phyloP scores from a whole-genome alignment of 108 stramenopile species.

The Aureococcus anophagefferens region DNA sequence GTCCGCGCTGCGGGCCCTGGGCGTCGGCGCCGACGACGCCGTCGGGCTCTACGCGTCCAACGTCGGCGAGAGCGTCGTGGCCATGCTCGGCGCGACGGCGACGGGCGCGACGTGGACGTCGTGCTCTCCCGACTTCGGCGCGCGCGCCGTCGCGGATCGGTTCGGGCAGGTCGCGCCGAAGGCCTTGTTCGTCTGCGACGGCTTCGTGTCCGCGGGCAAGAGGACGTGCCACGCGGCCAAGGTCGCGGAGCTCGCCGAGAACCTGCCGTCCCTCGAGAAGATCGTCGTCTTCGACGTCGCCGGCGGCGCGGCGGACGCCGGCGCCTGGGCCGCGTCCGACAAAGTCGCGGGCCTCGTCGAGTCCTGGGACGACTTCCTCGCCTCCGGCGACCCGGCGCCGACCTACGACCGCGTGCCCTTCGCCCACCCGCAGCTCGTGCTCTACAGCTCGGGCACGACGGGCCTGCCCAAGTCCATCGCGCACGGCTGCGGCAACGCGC shows the following conservation, averaged over 20 bases:
- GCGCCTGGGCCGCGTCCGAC: constrained; percentile 8
- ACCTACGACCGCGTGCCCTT: constrained; percentile 14
- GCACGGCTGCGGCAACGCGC: constrained; percentile 33
- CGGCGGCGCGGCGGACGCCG: background rate
- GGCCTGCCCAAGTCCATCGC: constrained; percentile 36
- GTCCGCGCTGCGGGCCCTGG: constrained; percentile 11
- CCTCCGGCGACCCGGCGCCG: constrained; percentile 17
- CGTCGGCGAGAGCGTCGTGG: constrained; percentile 29
- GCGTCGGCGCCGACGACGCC: constrained; percentile 15
- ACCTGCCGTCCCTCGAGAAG: constrained; percentile 18
- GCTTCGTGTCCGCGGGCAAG: constrained; percentile 21
- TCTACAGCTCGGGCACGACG: constrained; percentile 33
- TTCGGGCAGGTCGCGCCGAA: constrained; percentile 30
- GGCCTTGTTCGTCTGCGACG: constrained; percentile 26
- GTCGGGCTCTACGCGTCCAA: constrained; percentile 27
- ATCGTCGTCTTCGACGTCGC: constrained; percentile 19
- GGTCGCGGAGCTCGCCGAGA: constrained; percentile 17
- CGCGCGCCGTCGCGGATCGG: constrained; percentile 31
- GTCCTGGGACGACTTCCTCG: constrained; percentile 24
- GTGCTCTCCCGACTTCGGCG: constrained; percentile 30
- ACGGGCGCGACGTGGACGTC: constrained; percentile 33
- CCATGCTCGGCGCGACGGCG: constrained; percentile 30
- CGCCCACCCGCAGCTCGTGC: constrained; percentile 33
- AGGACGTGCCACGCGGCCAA: constrained; percentile 17
- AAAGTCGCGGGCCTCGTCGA: constrained; percentile 5